Base-by-base conservation (phyloP, 2,329 filamentous ascomycete species). In the Zarea fungicola region DNA sequence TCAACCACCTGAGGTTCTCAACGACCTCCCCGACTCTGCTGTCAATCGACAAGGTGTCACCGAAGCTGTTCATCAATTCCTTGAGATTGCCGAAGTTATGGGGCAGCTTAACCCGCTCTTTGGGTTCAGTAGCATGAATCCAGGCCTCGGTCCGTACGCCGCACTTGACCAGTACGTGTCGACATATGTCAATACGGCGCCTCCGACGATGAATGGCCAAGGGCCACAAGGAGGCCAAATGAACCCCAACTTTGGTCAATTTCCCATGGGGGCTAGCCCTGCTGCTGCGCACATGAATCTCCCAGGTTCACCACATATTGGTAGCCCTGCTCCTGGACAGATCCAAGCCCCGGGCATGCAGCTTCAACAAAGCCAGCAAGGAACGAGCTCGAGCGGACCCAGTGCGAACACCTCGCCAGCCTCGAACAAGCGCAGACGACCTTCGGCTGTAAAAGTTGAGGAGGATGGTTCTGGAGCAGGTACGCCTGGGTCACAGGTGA, bases 291-390 rank as follows among this genome's bases (percentile, higher is more conserved):
- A 84, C 56, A 74, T 83, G 54, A 74, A 78, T 57, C 71, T 84
- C 5, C 80, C 81, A 23, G 81, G 79, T 14, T 84, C 81, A 13
- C 81, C 81, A 43, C 80, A 81, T 47, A 58, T 73, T 49, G 75
- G 46, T 23, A 84, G 80, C 60, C 83, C 83, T 8, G 80, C 79
- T 16, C 75, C 77, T 13, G 80, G 77, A 14, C 72, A 77, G 45
- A 82, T 84, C 74, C 79, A 82, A 62, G 79, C 81, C 44, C 81
- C 81, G 19, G 73, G 73, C 53, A 85, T 85, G 82, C 79, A 82
- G 62, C 69, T 81, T 52, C 81, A 85, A 61, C 78, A 80, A 54
- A 85, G 81, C 61, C 82, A 85, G 62, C 83, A 85, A 60, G 83
- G 82, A 32, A 83, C 81, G 26, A 80, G 71, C 62, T 84, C 81